Percentiles rank a stretch among this genome's conserved stretches.
phyloP scores from a whole-genome alignment of 495 filamentous ascomycete species.

The Diplogelasinospora grovesii region DNA sequence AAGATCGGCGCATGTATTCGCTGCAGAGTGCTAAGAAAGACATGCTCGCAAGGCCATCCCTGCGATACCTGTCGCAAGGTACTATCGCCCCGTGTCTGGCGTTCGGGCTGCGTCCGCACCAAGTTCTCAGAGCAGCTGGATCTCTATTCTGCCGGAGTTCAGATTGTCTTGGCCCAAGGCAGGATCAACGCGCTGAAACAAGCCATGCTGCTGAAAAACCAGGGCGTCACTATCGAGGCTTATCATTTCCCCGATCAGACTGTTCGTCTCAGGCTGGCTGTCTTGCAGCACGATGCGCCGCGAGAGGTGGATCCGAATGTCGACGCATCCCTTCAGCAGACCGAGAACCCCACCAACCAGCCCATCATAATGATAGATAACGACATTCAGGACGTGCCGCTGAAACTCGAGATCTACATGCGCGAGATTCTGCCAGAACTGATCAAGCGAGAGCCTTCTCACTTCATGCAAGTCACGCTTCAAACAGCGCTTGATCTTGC shows the following conservation, averaged over 20 bases:
- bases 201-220: constrained; percentile 48
- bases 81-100: constrained; percentile 73
- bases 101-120: constrained; percentile 68
- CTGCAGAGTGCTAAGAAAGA: constrained; percentile 81
- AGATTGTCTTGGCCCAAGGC: constrained; percentile 60
- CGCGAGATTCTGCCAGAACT: constrained; percentile 55
- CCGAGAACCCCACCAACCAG: constrained; percentile 18
- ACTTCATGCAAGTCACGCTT: constrained; percentile 62
- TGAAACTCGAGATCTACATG: constrained; percentile 64
- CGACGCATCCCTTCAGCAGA: constrained; percentile 32
- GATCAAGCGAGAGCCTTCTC: constrained; percentile 58
- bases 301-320: constrained; percentile 33
- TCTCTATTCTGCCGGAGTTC: constrained; percentile 63
- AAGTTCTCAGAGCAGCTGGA: constrained; percentile 68
- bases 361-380: constrained; percentile 56
- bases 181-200: constrained; percentile 55
- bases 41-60: constrained; percentile 73
- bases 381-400: constrained; percentile 60
- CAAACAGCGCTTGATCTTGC: constrained; percentile 50
- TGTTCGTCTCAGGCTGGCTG: constrained; percentile 46
- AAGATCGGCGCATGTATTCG: constrained; percentile 79
- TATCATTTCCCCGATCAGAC: constrained; percentile 59
- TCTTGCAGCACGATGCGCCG: constrained; percentile 44
- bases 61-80: constrained; percentile 76
- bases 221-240: constrained; percentile 57